phyloP scores from a whole-genome alignment of 805 yeast species.

The Kluyveromyces nonfermentans region DNA sequence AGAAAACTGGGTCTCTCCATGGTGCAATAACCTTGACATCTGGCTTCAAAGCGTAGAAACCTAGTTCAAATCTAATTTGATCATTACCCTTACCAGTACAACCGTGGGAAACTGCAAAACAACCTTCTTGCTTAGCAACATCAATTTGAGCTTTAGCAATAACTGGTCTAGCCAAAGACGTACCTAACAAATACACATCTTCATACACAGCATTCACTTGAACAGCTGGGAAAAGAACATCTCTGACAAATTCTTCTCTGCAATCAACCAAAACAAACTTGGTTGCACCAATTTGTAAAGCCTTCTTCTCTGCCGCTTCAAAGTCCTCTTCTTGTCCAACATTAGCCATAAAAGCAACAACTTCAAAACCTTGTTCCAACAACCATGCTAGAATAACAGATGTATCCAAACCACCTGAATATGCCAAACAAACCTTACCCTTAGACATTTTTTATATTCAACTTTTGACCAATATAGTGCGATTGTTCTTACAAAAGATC shows the following conservation, averaged over 20 bases:
- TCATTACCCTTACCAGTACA: slow-evolving; percentile 99
- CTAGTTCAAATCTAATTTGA: slow-evolving; percentile 95
- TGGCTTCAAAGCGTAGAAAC: slow-evolving; percentile 96
- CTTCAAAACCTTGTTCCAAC: slow-evolving; percentile 96
- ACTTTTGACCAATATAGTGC: neutral
- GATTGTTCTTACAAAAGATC: neutral
- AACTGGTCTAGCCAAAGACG: slow-evolving; percentile 97
- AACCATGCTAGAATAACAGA: slow-evolving; percentile 97
- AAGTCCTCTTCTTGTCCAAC: slow-evolving; percentile 99
- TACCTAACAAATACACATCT: slow-evolving; percentile 92
- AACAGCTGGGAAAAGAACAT: slow-evolving; percentile 88
- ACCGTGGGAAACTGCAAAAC: slow-evolving; percentile 98
- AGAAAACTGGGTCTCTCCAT: slow-evolving; percentile 96
- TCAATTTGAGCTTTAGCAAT: slow-evolving; percentile 97
- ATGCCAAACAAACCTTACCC: slow-evolving; percentile 98
- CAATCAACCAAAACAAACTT: slow-evolving; percentile 92
- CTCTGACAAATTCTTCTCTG: slow-evolving; percentile 88
- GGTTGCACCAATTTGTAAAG: slow-evolving; percentile 93
- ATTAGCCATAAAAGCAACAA: slow-evolving; percentile 95
- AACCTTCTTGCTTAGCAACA: slow-evolving; percentile 94
- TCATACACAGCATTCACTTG: slow-evolving; percentile 97
- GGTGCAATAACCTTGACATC: slow-evolving; percentile 96
- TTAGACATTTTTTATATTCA: slow-evolving; percentile 65
- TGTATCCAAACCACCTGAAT: slow-evolving; percentile 98
- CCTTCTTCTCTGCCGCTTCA: slow-evolving; percentile 93